Evolutionary conservation across 2,329 filamentous ascomycete species (phyloP), one percentile per base, ranked within the genome.

Genomic region (Neonectria magnoliae): DNA sequence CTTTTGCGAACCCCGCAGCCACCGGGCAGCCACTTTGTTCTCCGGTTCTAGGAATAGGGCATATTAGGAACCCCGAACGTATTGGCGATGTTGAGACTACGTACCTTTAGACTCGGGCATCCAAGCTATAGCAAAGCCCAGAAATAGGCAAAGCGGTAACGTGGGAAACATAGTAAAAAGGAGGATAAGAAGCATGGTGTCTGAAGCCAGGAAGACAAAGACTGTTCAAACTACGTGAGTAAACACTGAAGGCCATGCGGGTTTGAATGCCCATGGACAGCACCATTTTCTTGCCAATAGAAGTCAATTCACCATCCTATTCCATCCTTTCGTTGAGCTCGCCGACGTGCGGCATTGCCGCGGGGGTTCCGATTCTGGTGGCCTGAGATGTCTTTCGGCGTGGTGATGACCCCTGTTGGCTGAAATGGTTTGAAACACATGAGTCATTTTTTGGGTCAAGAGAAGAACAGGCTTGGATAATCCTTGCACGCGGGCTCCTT

Each of bases 1-100:
- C 27, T 75, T 75, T 16, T 56, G 41, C 1, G 54, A 42, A 0
- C 45, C 54, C 1, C 62, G 48, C 0, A 73, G 64, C 67, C 72
- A 73, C 51, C 71, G 18, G 10, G 67, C 50, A 13, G 57, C 20
- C 9, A 64, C 18, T 13, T 45, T 36, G n/a, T 56, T 41, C 7
- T 63, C 53, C 16, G 42, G 38, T 6, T 51, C 29, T 2, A 45
- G 18, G 16, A 27, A n/a, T 18, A n/a, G n/a, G 5, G n/a, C 5
- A 10, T 3, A n/a, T 41, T 18, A 41, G 38, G n/a, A 41, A 6
- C 13, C 5, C 14, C 33, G 5, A 13, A 36, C 38, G 4, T 18
- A 8, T n/a, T 41, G n/a, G 2, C 11, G 16, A 9, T 41, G n/a
- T 9, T 0, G 6, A n/a, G 16, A 9, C 7, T 18, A 18, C 16